Conservation (phyloP, 2,329 filamentous ascomycete species). For the Aphanoascus verrucosus region DNA sequence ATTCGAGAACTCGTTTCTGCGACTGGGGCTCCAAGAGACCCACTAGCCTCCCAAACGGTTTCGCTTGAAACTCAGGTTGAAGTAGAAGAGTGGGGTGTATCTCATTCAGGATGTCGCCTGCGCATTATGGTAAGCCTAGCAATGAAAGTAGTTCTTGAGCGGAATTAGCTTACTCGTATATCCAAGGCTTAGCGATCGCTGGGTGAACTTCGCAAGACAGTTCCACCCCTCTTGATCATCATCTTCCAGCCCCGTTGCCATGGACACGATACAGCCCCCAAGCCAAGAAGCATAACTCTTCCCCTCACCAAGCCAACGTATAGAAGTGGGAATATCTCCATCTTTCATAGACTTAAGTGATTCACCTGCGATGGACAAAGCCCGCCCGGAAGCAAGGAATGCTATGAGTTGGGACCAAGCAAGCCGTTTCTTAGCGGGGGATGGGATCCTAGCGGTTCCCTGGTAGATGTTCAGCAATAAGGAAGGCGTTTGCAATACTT, state of each 20-base stretch:
- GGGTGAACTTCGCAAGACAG: slow-evolving; percentile 37
- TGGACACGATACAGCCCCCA: slow-evolving; percentile 48
- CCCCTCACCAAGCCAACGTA: slow-evolving; percentile 55
- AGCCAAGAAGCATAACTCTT: slow-evolving; percentile 61
- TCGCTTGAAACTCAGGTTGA: slow-evolving; percentile 20
- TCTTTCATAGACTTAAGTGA: slow-evolving; percentile 34
- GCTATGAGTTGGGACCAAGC: slow-evolving; percentile 55
- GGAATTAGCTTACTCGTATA: slow-evolving; percentile 49
- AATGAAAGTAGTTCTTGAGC: not conserved
- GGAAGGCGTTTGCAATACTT: slow-evolving; percentile 36
- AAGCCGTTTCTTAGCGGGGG: slow-evolving; percentile 39
- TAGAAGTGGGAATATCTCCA: slow-evolving; percentile 18
- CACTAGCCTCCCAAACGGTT: slow-evolving; percentile 32
- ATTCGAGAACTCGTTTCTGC: slow-evolving; percentile 38
- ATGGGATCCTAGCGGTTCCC: slow-evolving; percentile 34
- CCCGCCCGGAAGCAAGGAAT: slow-evolving; percentile 49
- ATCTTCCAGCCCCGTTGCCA: slow-evolving; percentile 35
- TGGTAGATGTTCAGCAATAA: slow-evolving; percentile 37
- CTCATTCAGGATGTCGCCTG: slow-evolving; percentile 34
- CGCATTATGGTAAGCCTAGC: slow-evolving; percentile 15
- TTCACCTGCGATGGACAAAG: slow-evolving; percentile 50
- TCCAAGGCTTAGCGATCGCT: slow-evolving; percentile 58
- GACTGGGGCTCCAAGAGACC: slow-evolving; percentile 38
- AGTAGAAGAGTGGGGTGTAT: slow-evolving; percentile 33
- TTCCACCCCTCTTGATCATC: slow-evolving; percentile 24